Evolutionary conservation across 768 basidiomycete species (phyloP), one percentile per base, ranked within the genome.

Genomic region (Epithele typhae): DNA sequence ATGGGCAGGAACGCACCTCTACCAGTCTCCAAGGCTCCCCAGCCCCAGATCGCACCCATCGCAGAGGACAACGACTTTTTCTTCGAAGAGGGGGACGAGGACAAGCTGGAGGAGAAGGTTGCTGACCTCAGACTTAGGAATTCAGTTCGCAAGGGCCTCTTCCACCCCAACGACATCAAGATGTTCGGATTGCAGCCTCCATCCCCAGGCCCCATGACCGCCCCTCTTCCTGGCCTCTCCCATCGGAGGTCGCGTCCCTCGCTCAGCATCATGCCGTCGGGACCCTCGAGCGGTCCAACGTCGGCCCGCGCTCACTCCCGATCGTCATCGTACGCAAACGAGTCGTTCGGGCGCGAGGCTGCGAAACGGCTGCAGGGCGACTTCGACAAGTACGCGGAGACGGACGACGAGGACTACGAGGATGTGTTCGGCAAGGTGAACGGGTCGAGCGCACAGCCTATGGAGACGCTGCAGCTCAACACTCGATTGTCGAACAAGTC

Each of bases 401-500:
- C 81, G 8, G 90, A 96, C 22, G 88, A 81, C 4, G 84, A 97
- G 59, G 92, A 97, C 61, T 98, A 96, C 58, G 92, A 95, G 38
- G 95, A 96, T 63, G 83, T 97, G 9, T 95, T 98, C 64, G 92
- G 80, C 49, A 90, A 88, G 64, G 74, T 72, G 17, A 85, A 77
- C 51, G 78, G 79, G 21, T 72, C 76, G 77, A 76, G 70, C 42
- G 72, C 74, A 11, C 85, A 82, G 39, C 81, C 78, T 1, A 74
- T 83, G 56, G 82, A 87, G 57, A 86, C 87, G 0, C 64, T 97
- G 37, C 87, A 93, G 61, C 74, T 97, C 46, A 91, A 84, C 53
- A 94, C 91, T 3, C 70, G 87, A 43, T 65, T 94, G 37, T 92
- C 94, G 19, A 92, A 87, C 63, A 85, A 83, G 67, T 92, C 93